Conservation (phyloP, 2,329 filamentous ascomycete genomes). For the Aureobasidium vineae region DNA sequence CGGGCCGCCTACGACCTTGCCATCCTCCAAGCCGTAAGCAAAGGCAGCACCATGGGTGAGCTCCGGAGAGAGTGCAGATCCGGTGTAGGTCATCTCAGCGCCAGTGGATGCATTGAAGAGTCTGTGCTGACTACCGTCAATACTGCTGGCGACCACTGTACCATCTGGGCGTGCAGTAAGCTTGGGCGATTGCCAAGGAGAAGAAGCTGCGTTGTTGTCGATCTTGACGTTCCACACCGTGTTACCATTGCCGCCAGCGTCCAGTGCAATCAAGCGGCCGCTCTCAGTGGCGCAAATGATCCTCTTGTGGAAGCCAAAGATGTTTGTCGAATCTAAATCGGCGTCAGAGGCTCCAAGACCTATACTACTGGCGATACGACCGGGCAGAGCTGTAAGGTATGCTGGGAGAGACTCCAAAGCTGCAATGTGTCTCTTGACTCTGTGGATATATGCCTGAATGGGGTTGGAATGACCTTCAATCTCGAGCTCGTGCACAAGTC, state of each 20-base stretch:
- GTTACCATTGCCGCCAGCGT: conserved; percentile 70
- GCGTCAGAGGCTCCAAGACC: conserved; percentile 37
- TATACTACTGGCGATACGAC: conserved; percentile 59
- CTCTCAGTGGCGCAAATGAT: conserved; percentile 75
- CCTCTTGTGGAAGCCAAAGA: conserved; percentile 86
- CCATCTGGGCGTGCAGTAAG: conserved; percentile 27
- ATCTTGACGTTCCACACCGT: conserved; percentile 73
- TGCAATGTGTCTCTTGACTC: conserved; percentile 74
- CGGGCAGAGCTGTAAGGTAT: conserved; percentile 68
- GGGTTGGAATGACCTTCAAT: conserved; percentile 82
- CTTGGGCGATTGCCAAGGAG: conserved; percentile 18
- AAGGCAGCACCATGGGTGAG: conserved; percentile 16
- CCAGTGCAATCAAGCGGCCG: conserved; percentile 76
- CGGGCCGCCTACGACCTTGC: conserved; percentile 33
- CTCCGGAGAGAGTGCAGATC: neutral
- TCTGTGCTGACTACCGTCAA: neutral
- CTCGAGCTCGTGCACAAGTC: conserved; percentile 75
- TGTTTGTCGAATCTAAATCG: conserved; percentile 48
- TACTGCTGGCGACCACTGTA: conserved; percentile 9
- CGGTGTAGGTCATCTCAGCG: conserved; percentile 27
- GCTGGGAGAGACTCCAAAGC: conserved; percentile 75
- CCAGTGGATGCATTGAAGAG: conserved; percentile 38
- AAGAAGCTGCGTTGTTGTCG: neutral
- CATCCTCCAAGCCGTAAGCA: conserved; percentile 33
- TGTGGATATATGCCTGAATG: conserved; percentile 79